Conservation (phyloP, 805 yeast genomes). For the Cyberlindnera amylophila region DNA sequence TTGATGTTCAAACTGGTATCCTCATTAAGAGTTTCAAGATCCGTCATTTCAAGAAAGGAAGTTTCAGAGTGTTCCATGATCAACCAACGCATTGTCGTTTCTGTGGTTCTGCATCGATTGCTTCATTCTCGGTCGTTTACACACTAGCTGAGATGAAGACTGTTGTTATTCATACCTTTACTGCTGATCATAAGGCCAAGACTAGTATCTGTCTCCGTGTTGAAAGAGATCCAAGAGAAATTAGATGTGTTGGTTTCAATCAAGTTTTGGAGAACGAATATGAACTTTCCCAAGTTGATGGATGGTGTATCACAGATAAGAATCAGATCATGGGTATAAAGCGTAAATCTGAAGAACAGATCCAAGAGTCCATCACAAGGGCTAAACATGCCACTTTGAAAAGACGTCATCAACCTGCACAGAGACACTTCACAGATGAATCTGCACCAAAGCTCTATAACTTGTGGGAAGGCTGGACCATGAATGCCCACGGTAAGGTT, state of each 20-base stretch:
- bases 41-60: constrained; percentile 51
- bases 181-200: constrained; percentile 69
- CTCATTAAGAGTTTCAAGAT: constrained; percentile 57
- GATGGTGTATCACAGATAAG: constrained; percentile 77
- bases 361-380: constrained; percentile 16
- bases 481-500: constrained; percentile 63
- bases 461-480: constrained; percentile 81
- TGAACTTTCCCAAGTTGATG: constrained; percentile 63
- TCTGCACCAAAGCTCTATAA: constrained; percentile 35
- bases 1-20: constrained; percentile 78
- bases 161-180: constrained; percentile 68
- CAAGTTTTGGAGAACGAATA: constrained; percentile 66
- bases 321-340: constrained; percentile 64
- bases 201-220: constrained; percentile 80
- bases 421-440: constrained; percentile 12
- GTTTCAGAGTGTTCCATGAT: constrained; percentile 70
- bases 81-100: constrained; percentile 87
- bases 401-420: constrained; percentile 13
- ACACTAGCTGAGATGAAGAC: constrained; percentile 54
- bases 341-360: constrained; percentile 14
- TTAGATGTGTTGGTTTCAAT: constrained; percentile 82
- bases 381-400: constrained; percentile 17
- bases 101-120: constrained; percentile 84
- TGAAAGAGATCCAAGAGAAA: constrained; percentile 90
- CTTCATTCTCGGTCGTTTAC: constrained; percentile 69